phyloP scores from a whole-genome alignment of 257 asterid species.

The Solanum acaule region DNA sequence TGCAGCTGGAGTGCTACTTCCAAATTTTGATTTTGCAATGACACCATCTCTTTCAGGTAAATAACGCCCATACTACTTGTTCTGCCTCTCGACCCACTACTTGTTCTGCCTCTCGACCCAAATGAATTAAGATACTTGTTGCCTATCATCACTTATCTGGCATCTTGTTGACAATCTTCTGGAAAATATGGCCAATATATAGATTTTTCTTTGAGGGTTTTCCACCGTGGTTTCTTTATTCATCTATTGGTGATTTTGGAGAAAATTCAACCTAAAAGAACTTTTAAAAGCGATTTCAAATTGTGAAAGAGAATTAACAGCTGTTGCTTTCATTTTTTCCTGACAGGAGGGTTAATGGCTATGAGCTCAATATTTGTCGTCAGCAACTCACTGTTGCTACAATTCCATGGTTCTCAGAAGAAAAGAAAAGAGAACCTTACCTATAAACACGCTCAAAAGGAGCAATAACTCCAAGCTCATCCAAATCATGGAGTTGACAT shows the following conservation, averaged over 20 bases:
- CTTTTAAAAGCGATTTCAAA: neutral
- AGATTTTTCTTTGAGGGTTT: neutral
- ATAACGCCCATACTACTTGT: neutral
- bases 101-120: too few species aligned
- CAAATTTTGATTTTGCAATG: conserved; percentile 90
- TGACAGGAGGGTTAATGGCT: conserved; percentile 91
- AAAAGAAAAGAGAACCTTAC: conserved; percentile 18
- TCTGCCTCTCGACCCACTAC: neutral
- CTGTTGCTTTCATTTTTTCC: neutral
- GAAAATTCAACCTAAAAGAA: neutral
- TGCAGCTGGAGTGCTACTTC: conserved; percentile 91
- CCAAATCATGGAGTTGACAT: conserved; percentile 10
- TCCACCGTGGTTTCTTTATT: neutral
- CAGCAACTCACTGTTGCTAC: conserved; percentile 79
- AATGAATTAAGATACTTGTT: neutral
- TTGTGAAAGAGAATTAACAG: neutral
- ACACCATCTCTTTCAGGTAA: conserved; percentile 93
- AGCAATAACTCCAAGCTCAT: neutral
- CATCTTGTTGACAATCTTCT: neutral
- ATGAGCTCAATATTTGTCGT: conserved; percentile 85
- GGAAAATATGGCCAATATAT: neutral
- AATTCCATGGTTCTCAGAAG: conserved; percentile 44
- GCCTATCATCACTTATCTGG: neutral
- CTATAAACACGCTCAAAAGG: conserved; percentile 2
- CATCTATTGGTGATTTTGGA: neutral